phyloP scores from a whole-genome alignment of 352 stramenopile species.

The Thraustotheca clavata region DNA sequence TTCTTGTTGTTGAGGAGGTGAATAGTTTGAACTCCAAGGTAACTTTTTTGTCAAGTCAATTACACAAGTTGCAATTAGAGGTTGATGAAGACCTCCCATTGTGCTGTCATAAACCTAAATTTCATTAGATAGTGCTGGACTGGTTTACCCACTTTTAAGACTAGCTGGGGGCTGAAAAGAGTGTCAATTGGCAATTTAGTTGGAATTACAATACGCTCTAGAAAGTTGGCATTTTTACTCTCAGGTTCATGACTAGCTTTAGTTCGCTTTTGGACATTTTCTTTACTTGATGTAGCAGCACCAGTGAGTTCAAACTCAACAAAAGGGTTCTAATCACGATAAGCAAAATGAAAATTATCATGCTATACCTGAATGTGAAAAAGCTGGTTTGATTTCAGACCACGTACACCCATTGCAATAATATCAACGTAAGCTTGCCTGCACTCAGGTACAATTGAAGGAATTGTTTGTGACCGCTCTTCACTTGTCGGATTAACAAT shows the following conservation, averaged over 20 bases:
- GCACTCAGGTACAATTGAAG: conserved; percentile 39
- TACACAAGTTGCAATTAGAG: conserved; percentile 41
- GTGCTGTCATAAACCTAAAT: conserved; percentile 20
- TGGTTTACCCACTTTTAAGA: conserved; percentile 41
- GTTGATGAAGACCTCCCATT: conserved; percentile 47
- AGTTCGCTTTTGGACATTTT: conserved; percentile 30
- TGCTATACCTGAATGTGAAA: conserved; percentile 33
- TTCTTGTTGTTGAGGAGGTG: conserved; percentile 25
- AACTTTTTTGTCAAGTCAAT: conserved; percentile 52
- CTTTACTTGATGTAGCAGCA: conserved; percentile 38
- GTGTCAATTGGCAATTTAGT: conserved; percentile 51
- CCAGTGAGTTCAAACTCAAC: conserved; percentile 66
- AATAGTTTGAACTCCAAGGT: conserved; percentile 55
- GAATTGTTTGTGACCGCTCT: conserved; percentile 24
- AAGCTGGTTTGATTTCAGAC: conserved; percentile 45
- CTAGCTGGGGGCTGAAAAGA: conserved; percentile 49
- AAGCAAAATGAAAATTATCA: background rate
- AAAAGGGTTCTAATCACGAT: conserved; percentile 29
- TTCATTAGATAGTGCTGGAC: background rate
- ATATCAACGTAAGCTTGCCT: conserved; percentile 53
- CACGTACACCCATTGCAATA: conserved; percentile 52
- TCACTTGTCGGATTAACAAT: conserved; percentile 38
- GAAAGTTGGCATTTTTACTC: conserved; percentile 68
- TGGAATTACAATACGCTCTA: conserved; percentile 42
- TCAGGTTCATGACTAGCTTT: conserved; percentile 30